Evolutionary conservation across 106 monocot genomes (phyloP), one percentile per base, ranked within the genome.

Genomic region (Narthecium ossifragum): DNA sequence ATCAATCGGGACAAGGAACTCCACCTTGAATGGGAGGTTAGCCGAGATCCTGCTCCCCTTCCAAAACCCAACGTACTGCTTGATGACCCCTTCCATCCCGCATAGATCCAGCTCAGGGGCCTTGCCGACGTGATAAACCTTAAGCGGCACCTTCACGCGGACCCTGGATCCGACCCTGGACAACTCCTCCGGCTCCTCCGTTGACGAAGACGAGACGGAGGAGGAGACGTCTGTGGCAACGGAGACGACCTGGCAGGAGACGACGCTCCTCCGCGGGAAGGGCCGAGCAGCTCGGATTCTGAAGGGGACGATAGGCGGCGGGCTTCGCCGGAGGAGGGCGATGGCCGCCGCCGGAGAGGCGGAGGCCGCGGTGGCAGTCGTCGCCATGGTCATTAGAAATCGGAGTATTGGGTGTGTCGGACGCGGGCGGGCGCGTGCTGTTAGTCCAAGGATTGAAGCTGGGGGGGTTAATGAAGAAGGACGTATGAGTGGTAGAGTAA

Each of bases 11-110:
- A 82, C 6, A 0, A 72, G 37, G 73, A 93, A 93, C 73, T 88
- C 82, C 23, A 88, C 79, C 58, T 80, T 88, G 67, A 77, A 93
- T 2, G 93, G 93, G 23, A 93, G 59, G 46, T 85, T 93, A 27
- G 93, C 85, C 3, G 93, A 88, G 51, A 93, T 82, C 21, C 69
- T 57, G 37, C 79, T 88, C 61, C 88, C 93, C 61, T 93, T 93
- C 79, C 79, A 88, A 4, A 93, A 8, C 62, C 71, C 76, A 0
- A 74, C 85, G 69, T 93, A 93, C 72, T 88, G 88, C 88, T 93
- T 93, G 61, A 93, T 71, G 26, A 38, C 69, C 30, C 93, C 93
- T 34, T 82, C 85, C 81, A 85, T 49, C 11, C 93, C 93, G 13
- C 61, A 21, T 38, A 93, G 71, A 43, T 88, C 81, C 48, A 93